phyloP scores from a whole-genome alignment of 2,329 filamentous ascomycete species.

The Sporothrix pseudoabietina region DNA sequence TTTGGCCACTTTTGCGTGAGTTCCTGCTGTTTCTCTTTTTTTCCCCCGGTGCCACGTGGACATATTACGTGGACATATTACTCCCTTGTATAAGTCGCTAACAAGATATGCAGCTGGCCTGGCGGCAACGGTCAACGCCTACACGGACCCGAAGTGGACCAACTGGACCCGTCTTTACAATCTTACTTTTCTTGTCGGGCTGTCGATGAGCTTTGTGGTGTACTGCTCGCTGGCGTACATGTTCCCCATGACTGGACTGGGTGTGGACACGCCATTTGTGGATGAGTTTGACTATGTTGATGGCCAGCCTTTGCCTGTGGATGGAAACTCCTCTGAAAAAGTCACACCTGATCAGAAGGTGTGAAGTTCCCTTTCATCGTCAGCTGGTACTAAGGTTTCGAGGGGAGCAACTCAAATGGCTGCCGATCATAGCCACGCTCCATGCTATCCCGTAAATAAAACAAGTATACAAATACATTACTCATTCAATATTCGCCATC shows the following conservation, averaged over 20 bases:
- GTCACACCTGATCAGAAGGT: not conserved
- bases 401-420: too few relatives aligned
- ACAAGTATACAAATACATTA: too few relatives aligned
- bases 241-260: constrained; percentile 31
- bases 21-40: not conserved
- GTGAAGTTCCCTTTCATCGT: not conserved
- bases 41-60: too few relatives aligned
- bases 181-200: constrained; percentile 47
- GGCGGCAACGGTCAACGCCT: constrained; percentile 34
- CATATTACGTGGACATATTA: too few relatives aligned
- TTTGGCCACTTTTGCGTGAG: constrained; percentile 40
- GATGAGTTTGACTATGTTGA: constrained; percentile 25
- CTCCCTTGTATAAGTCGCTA: not conserved
- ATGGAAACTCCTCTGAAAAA: not conserved
- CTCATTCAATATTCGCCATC: too few relatives aligned
- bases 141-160: constrained; percentile 33
- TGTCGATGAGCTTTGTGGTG: constrained; percentile 44
- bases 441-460: too few relatives aligned
- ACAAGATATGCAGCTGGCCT: constrained; percentile 28
- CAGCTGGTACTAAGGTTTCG: too few relatives aligned
- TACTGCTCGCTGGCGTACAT: constrained; percentile 31
- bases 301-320: constrained; percentile 10
- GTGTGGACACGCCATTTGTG: constrained; percentile 33
- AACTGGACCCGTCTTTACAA: constrained; percentile 47
- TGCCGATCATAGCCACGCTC: too few relatives aligned